phyloP scores from a whole-genome alignment of 2,329 filamentous ascomycete species.

The Aphanocladium album region DNA sequence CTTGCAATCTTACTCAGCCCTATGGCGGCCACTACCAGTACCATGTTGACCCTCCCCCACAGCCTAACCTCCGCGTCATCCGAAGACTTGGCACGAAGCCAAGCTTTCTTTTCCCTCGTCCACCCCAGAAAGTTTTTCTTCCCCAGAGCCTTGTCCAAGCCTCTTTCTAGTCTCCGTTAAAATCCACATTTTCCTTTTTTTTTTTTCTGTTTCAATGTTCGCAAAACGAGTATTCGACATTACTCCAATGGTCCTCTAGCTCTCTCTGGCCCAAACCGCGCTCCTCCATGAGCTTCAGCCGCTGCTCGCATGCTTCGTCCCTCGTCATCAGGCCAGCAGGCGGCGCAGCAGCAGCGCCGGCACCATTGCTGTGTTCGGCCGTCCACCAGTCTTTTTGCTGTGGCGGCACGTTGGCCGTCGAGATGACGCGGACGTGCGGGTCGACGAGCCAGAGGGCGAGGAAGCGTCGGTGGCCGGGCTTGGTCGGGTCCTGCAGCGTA shows the following conservation, averaged over 20 bases:
- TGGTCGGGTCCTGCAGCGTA: conserved; percentile 38
- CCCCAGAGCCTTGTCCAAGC: too few species aligned
- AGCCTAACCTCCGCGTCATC: not conserved
- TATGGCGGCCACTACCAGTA: not conserved
- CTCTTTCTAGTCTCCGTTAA: not conserved
- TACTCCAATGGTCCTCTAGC: not conserved
- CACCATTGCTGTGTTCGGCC: not conserved
- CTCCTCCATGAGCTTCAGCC: conserved; percentile 14
- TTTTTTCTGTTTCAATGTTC: conserved; percentile 2
- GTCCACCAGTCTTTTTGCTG: conserved; percentile 29
- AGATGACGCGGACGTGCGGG: conserved; percentile 27
- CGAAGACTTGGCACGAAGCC: not conserved
- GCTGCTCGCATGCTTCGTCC: conserved; percentile 10
- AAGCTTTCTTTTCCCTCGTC: not conserved
- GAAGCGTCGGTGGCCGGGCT: conserved; percentile 47
- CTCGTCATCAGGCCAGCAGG: conserved; percentile 6
- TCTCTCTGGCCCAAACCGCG: not conserved
- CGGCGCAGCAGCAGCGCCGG: not conserved
- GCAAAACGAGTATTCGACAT: not conserved
- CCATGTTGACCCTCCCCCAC: not conserved
- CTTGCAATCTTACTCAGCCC: not conserved
- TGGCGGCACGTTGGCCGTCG: conserved; percentile 29
- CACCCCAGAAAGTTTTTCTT: too few species aligned
- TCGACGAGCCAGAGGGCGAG: conserved; percentile 51
- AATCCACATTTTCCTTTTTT: not conserved